Evolutionary conservation across 331 rosid species (phyloP).

Genomic region (Pyracantha coccinea): DNA sequence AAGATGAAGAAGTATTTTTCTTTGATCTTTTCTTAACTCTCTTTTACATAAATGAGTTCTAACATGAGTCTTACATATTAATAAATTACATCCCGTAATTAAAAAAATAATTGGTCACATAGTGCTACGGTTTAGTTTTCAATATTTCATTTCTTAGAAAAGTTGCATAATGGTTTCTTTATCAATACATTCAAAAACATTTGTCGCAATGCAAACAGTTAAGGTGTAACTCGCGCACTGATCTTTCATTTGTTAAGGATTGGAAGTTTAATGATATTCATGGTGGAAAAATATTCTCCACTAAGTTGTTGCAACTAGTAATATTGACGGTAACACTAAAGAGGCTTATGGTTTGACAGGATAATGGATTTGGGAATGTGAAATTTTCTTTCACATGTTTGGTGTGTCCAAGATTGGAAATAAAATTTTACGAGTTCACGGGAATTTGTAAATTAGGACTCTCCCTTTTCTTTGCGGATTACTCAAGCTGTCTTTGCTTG

Average conservation of each 20-base stretch:
- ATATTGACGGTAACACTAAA: background rate
- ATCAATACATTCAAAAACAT: background rate
- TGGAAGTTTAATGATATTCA: background rate
- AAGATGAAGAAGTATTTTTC: background rate
- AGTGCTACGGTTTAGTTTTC: too few relatives aligned
- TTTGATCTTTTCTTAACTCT: background rate
- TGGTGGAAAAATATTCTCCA: background rate
- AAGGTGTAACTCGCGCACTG: background rate
- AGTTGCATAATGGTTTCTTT: too few relatives aligned
- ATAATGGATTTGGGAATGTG: background rate
- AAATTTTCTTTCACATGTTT: background rate
- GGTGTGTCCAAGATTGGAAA: background rate
- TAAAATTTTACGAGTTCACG: too few relatives aligned
- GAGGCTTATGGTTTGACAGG: background rate
- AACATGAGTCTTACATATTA: too few relatives aligned
- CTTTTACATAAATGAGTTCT: background rate
- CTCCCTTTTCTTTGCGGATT: too few relatives aligned
- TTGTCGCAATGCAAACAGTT: background rate
- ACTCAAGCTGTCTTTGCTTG: too few relatives aligned
- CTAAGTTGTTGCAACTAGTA: background rate
- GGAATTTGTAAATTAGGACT: too few relatives aligned
- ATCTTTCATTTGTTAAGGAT: background rate
- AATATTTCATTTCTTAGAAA: too few relatives aligned
- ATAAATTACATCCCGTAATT: too few relatives aligned
- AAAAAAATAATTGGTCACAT: too few relatives aligned